Base-by-base conservation (phyloP, 2,329 filamentous ascomycete species). In the Aspergillus hiratsukae region DNA sequence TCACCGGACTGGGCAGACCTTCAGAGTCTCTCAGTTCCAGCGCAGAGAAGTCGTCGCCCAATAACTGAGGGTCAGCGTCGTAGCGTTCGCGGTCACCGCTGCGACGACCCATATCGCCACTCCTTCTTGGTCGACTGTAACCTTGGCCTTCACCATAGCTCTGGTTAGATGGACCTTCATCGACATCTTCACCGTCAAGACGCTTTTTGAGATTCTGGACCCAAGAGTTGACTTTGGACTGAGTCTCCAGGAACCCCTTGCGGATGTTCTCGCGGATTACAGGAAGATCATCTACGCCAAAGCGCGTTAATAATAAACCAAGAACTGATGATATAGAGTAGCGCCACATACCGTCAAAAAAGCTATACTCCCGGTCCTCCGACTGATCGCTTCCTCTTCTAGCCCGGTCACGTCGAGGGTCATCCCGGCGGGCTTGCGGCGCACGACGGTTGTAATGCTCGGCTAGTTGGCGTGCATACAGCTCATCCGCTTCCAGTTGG, bases 161-260 rank as follows among this genome's bases (percentile, higher is more conserved):
- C 54, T 69, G 61, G 43, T 64, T 49, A 43, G 64, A 29, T 67
- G 69, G 59, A 58, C 70, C 62, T 63, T 86, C 84, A 25, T 91
- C 88, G 53, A 88, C 84, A 56, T 91, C 89, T 61, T 94, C 90
- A 50, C 94, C 93, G 67, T 97, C 92, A 35, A 99, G 84, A 74
- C 87, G 90, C 83, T 97, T 97, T 78, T 90, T 94, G 71, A 99
- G 80, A 61, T 86, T 91, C 51, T 84, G 89, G 66, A 99, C 91
- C 92, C 93, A 97, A 51, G 85, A 84, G 76, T 96, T 97, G 66
- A 99, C 89, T 69, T 90, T 95, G 54, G 84, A 87, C 76, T 97
- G 94, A 1, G 94, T 97, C 69, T 99, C 92, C 54, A 91, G 69
- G 76, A 99, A 99, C 3, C 94, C 94, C 76, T 97, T 95, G 70